Percentiles rank a stretch among this genome's conserved stretches.
Conservation (phyloP, 1,139 yeast species). For the Blastobotrys aristatus region DNA sequence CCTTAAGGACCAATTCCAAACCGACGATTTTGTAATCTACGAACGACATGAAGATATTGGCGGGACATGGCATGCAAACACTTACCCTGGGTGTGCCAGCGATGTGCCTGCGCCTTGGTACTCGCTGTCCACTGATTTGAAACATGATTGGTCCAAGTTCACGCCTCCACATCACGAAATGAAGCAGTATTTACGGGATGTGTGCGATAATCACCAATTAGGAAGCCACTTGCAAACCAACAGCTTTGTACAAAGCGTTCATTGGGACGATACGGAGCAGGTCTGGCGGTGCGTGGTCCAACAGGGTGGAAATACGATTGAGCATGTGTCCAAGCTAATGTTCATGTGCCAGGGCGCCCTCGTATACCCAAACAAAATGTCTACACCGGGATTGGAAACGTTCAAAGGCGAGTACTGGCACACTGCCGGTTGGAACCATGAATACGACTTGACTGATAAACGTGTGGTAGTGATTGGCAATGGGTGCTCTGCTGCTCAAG, state of each 20-base stretch:
- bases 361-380: constrained; percentile 24
- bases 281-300: constrained; percentile 23
- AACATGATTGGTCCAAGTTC: constrained; percentile 28
- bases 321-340: constrained; percentile 21
- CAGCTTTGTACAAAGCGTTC: constrained; percentile 21
- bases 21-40: constrained; percentile 35
- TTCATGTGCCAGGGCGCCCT: constrained; percentile 25
- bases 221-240: constrained; percentile 19
- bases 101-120: constrained; percentile 30
- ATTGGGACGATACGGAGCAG: constrained; percentile 26
- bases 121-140: constrained; percentile 27
- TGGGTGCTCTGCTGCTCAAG: constrained; percentile 31
- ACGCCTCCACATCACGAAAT: constrained; percentile 27
- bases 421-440: constrained; percentile 27
- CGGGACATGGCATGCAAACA: constrained; percentile 29
- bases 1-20: constrained; percentile 33
- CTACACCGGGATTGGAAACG: constrained; percentile 29
- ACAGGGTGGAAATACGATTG: constrained; percentile 25
- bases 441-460: constrained; percentile 22
- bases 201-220: constrained; percentile 24
- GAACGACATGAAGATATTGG: constrained; percentile 31
- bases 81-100: constrained; percentile 30
- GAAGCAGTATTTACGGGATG: constrained; percentile 22
- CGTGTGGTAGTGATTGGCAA: constrained; percentile 29
- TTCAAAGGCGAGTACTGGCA: constrained; percentile 28